These are phyloP conservation scores for Sporobolomyces pararoseus DNA, from an alignment of 768 basidiomycete species.

Conservation along the genomic window DNA sequence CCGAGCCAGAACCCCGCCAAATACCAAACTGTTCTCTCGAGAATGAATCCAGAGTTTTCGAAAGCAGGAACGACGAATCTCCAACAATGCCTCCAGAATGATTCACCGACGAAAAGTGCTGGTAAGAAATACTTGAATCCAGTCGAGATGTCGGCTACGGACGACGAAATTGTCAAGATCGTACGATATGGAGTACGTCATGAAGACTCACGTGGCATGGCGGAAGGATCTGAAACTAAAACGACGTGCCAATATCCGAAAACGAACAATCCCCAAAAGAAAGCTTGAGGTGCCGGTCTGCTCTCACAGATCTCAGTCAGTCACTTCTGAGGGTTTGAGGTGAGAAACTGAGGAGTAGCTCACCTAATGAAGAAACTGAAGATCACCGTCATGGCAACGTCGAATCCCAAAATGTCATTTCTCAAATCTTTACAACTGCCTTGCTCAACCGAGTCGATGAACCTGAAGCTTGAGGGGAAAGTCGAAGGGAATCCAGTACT, in stretches of 20 bases:
- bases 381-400: constrained; percentile 63
- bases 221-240: constrained; percentile 65
- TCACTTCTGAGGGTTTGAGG: constrained; percentile 43
- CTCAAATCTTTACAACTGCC: constrained; percentile 69
- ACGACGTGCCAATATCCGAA: constrained; percentile 72
- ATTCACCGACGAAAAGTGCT: constrained; percentile 69
- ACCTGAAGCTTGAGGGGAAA: constrained; percentile 69
- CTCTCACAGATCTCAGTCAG: neutral
- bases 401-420: constrained; percentile 66
- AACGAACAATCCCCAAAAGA: constrained; percentile 46
- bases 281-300: constrained; percentile 65
- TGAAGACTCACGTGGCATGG: constrained; percentile 34
- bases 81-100: constrained; percentile 71
- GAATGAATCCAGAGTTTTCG: constrained; percentile 55
- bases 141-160: constrained; percentile 63
- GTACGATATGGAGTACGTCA: neutral
- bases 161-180: neutral
- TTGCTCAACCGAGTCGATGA: constrained; percentile 56
- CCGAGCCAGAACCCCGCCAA: constrained; percentile 75
- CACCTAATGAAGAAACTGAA: constrained; percentile 72
- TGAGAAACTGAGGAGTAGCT: constrained; percentile 60
- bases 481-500: constrained; percentile 70
- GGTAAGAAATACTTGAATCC: constrained; percentile 76
- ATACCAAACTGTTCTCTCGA: constrained; percentile 72
- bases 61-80: constrained; percentile 72